Evolutionary conservation across 495 filamentous ascomycete genomes (phyloP), one percentile per base, ranked within the genome.

Genomic region (Letharia columbiana): DNA sequence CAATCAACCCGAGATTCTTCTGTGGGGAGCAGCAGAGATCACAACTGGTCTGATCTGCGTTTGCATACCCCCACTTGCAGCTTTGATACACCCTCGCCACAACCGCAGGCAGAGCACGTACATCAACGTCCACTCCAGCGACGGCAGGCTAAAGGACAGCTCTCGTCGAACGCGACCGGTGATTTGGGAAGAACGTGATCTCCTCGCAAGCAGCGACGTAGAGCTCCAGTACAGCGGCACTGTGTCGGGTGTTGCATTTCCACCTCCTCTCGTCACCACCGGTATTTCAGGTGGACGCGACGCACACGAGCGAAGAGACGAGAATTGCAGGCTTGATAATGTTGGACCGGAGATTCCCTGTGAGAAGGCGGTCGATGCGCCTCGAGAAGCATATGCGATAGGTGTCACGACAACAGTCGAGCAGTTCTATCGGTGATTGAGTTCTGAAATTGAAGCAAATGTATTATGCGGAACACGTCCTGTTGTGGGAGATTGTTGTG

Each of bases 1-100:
- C 65, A 66, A 67, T 23, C 66, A 73, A 15, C 68, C 72, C 1
- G 65, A 67, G 20, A 73, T 76, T 18, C 47, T 66, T 37, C 42
- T 65, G 8, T 56, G 67, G 67, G 63, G 64, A 10, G 41, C 62
- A 39, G 69, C 67, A 2, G 71, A 73, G 50, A 44, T 71, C 15
- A 58, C 69, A 12, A 66, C 62, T 0, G 71, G 64, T 8, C 37
- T 71, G 0, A 63, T 73, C 31, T 73, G 69, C 42, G 69, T 68
- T 15, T 66, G 69, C 56, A 54, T 73, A n/a, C 71, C 71, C 23
- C 47, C 65, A n/a, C 65, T 67, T 28, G 60, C 60, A 20, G 60
- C 65, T 20, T 41, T 67, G 31, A 40, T 31, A 15, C 65, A 57
- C 60, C 44, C 23, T 13, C 65, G 40, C 20, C 41, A 20, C 40